phyloP scores from a whole-genome alignment of 495 filamentous ascomycete species.

The Cercophora newfieldiana region DNA sequence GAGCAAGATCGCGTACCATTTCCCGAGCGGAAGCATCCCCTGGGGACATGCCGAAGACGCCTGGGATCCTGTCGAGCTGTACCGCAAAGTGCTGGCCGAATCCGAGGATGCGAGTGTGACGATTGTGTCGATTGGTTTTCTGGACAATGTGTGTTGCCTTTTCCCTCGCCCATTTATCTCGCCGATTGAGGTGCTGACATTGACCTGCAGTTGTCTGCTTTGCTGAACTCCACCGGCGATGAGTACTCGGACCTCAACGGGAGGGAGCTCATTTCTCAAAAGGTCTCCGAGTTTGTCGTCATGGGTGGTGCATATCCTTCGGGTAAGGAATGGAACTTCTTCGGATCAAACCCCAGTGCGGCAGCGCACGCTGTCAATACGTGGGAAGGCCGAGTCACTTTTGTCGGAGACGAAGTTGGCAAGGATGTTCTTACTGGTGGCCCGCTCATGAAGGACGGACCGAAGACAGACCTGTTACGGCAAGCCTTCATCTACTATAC shows the following conservation, averaged over 20 bases:
- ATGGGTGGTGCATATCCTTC: constrained; percentile 50
- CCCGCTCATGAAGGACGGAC: constrained; percentile 34
- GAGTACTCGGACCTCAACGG: constrained; percentile 35
- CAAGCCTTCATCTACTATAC: constrained; percentile 44
- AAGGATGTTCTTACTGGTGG: constrained; percentile 37
- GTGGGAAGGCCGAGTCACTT: constrained; percentile 40
- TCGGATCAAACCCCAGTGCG: constrained; percentile 31
- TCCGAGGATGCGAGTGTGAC: constrained; percentile 37
- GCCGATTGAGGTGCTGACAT: neutral
- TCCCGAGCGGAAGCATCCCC: constrained; percentile 29
- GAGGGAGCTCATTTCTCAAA: constrained; percentile 37
- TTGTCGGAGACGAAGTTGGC: constrained; percentile 42
- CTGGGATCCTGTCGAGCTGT: constrained; percentile 45
- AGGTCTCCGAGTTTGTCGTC: constrained; percentile 47
- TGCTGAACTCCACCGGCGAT: constrained; percentile 43
- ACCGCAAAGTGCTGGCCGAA: constrained; percentile 41
- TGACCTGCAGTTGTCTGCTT: constrained; percentile 33
- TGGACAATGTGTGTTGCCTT: constrained; percentile 36
- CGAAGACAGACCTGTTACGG: constrained; percentile 37
- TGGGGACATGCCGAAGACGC: constrained; percentile 39
- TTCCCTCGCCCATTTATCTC: neutral
- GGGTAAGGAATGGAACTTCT: constrained; percentile 48
- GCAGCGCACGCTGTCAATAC: constrained; percentile 43
- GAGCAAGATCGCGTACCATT: constrained; percentile 46
- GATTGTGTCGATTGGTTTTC: constrained; percentile 46